Conservation (phyloP, 2,329 filamentous ascomycete genomes). For the Scedosporium dehoogii region DNA sequence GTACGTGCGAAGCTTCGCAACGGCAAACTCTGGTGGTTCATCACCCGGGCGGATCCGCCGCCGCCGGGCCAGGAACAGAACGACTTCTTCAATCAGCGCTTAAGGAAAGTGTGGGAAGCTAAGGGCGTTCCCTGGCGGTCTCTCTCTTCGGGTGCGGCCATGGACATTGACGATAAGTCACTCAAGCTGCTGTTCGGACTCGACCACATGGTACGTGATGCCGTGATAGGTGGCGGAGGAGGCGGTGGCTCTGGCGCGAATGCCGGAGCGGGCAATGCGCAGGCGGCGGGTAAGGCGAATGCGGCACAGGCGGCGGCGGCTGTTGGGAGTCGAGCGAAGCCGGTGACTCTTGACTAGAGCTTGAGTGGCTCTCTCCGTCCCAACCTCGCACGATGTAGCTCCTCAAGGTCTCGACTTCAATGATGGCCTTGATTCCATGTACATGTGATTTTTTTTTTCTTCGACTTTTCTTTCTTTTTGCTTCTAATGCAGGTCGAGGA, state of each 20-base stretch:
- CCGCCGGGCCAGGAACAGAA: not conserved
- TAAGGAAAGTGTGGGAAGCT: conserved; percentile 17
- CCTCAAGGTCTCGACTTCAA: too few relatives aligned
- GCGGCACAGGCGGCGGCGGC: not conserved
- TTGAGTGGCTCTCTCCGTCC: not conserved
- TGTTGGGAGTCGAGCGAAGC: not conserved
- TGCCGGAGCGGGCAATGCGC: not conserved
- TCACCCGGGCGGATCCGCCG: conserved; percentile 24
- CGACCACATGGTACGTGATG: conserved; percentile 9
- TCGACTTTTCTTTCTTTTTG: not conserved
- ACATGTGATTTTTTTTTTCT: not conserved
- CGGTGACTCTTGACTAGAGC: conserved; percentile 4
- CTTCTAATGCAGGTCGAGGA: not conserved
- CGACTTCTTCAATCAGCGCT: conserved; percentile 5
- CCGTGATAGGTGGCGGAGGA: not conserved
- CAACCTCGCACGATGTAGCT: too few relatives aligned
- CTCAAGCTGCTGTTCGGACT: conserved; percentile 10
- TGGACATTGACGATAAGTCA: conserved; percentile 6
- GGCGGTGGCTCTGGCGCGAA: not conserved
- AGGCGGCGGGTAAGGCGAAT: not conserved
- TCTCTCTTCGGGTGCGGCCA: conserved; percentile 14
- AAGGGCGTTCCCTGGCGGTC: conserved; percentile 18
- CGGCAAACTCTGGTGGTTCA: conserved; percentile 41
- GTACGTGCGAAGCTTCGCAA: conserved; percentile 31
- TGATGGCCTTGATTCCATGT: not conserved